Base-by-base conservation (phyloP, 192 early-diverging fungal species). In the Polychytrium aggregatum region DNA sequence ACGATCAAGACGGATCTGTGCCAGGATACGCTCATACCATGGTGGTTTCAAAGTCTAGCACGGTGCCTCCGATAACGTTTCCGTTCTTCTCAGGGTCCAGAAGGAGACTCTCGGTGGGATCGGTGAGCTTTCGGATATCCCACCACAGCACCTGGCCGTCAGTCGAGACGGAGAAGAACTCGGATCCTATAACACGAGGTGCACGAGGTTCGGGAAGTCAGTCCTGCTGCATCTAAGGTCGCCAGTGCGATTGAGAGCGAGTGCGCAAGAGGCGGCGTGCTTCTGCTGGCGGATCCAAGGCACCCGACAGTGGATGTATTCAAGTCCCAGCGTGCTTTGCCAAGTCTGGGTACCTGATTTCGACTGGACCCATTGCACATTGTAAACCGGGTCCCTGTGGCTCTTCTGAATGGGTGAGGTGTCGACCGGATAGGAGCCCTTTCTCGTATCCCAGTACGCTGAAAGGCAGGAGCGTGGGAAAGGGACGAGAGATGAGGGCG, bases 51-150 rank as follows among this genome's bases (percentile, higher is more conserved):
- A 75, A 79, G 53, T 79, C 77, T 0, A 79, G 34, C 1, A 74
- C 71, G 0, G 77, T 79, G 17, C 77, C 77, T 4, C 77, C 77
- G 18, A 79, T 71, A 34, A 72, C 55, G 39, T 62, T 64, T 11
- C 75, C 75, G 41, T 79, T 79, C 64, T 78, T 79, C 44, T 79
- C 77, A n/a, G 74, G 70, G 48, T 79, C 77, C 27, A 79, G 41
- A 18, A 62, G 17, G 48, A 79, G 40, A 24, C 51, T 63, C 46
- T 79, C 77, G 13, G 74, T 78, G 1, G 77, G 77, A 37, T 77
- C 77, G 20, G 58, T 49, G 41, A 79, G 55, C 45, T 79, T 78
- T 31, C 77, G 52, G 40, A 75, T 79, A 45, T 79, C 77, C 77
- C 77, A 79, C 77, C 77, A 79, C 35, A 72, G 44, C 8, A 69